phyloP scores from a whole-genome alignment of 768 basidiomycete genomes.

The Cystofilobasidium macerans region DNA sequence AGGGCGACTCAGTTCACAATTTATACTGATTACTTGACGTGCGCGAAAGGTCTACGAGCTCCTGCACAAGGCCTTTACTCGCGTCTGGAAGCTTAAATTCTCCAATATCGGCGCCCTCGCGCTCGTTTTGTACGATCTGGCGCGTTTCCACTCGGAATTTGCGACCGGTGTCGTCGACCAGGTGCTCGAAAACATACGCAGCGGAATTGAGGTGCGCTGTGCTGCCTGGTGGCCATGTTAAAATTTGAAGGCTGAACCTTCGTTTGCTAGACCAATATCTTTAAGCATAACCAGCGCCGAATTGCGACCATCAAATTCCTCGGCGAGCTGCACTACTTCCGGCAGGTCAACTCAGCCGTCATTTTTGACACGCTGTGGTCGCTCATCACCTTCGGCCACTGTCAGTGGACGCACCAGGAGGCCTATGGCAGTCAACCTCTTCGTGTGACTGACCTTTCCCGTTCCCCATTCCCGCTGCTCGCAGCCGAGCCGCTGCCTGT shows the following conservation, averaged over 20 bases:
- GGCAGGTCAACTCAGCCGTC: constrained; percentile 73
- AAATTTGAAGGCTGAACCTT: not conserved
- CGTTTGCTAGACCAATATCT: constrained; percentile 57
- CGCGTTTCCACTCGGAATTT: constrained; percentile 84
- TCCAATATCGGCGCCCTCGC: constrained; percentile 78
- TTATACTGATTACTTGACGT: not conserved
- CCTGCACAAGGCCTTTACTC: constrained; percentile 84
- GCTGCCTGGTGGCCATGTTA: not conserved
- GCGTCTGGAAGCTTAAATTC: constrained; percentile 95
- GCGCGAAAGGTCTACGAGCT: constrained; percentile 45
- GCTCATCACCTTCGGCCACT: constrained; percentile 86
- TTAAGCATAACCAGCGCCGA: constrained; percentile 86
- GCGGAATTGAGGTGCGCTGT: constrained; percentile 58
- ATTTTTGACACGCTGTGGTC: constrained; percentile 93
- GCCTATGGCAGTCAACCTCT: not conserved
- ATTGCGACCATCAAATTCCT: constrained; percentile 87
- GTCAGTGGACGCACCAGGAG: constrained; percentile 45
- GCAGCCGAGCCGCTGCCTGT: constrained; percentile 83
- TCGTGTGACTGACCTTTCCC: constrained; percentile 23
- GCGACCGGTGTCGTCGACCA: constrained; percentile 82
- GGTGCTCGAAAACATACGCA: constrained; percentile 79
- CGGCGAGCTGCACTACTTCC: constrained; percentile 82
- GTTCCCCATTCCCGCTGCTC: constrained; percentile 7
- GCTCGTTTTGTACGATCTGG: constrained; percentile 88
- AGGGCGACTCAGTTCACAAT: too few relatives aligned